Evolutionary conservation across 805 yeast genomes (phyloP).

Genomic region (Zygosaccharomyces bailii): DNA sequence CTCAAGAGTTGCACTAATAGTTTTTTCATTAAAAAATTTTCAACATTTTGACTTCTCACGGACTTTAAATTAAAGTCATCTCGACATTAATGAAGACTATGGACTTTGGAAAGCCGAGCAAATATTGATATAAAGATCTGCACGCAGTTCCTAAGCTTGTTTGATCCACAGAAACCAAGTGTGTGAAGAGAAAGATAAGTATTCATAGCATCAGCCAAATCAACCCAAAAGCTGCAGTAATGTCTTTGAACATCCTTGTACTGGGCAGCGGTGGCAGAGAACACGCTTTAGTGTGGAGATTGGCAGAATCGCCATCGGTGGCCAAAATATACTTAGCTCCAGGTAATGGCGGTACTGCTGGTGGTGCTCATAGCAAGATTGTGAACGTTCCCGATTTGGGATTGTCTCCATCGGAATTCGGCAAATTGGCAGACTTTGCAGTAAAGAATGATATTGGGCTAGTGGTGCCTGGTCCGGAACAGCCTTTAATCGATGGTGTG

Average conservation of each 20-base stretch:
- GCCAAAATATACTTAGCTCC: conserved; percentile 84
- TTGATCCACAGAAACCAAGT: neutral
- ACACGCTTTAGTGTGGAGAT: conserved; percentile 92
- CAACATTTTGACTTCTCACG: conserved; percentile 3
- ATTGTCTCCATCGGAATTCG: conserved; percentile 64
- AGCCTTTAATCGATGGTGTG: conserved; percentile 94
- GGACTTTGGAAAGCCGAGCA: neutral
- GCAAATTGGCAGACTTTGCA: conserved; percentile 70
- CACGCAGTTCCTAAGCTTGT: too few relatives aligned
- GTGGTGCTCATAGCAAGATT: conserved; percentile 48
- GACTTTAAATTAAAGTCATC: conserved; percentile 7
- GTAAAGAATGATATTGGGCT: conserved; percentile 58
- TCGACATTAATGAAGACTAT: conserved; percentile 5
- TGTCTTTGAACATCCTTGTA: conserved; percentile 62
- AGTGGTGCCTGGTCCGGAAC: conserved; percentile 98
- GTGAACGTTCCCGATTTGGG: conserved; percentile 63
- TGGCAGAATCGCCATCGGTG: conserved; percentile 73
- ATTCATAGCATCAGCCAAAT: neutral
- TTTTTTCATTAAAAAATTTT: neutral
- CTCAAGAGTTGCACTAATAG: neutral
- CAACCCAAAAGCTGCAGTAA: conserved; percentile 3
- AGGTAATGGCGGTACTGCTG: conserved; percentile 90
- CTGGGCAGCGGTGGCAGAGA: conserved; percentile 99
- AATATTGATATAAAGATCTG: neutral
- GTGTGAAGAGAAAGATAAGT: neutral